Evolutionary conservation across 2,329 filamentous ascomycete genomes (phyloP), one percentile per base, ranked within the genome.

Genomic region (Phaeoacremonium minimum): DNA sequence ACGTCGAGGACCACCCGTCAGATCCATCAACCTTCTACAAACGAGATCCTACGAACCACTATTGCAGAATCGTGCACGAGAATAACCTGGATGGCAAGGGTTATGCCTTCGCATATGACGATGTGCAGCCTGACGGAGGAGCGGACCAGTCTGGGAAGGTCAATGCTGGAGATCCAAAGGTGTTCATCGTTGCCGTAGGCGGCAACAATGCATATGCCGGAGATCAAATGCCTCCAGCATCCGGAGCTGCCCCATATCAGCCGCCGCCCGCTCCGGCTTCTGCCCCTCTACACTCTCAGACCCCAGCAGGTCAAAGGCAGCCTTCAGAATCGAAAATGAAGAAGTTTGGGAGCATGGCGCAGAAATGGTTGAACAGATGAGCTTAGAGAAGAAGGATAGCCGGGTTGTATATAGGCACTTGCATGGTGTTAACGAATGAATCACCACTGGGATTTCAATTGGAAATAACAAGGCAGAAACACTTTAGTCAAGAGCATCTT

Each of bases 91-190:
- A 80, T 47, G 61, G 67, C 2, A 69, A 67, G 45, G 75, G 77
- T 8, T 81, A 82, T 50, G 73, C 73, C 0, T 79, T 79, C 50
- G 72, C 76, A 0, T 81, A 80, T 37, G 77, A 81, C 46, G 75
- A 81, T 54, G 76, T 81, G 13, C 66, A 68, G 36, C 67, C 68
- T 0, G 59, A 65, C 19, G 64, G 62, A 17, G 73, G 72, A 0
- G 54, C 57, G 3, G 73, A 79, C 46, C 72, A 77, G 53, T 73
- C 68, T 15, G 76, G 76, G 2, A 72, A 70, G 51, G 70, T 78
- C 17, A 71, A 67, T 38, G 71, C 73, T 37, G 63, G 66, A 1
- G 67, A 67, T 39, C 73, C 73, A 6, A 51, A 55, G 18, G 48
- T 69, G 16, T 67, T 74, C 32, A 66, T 71, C 3, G 71, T 77